Evolutionary conservation across 2,329 filamentous ascomycete genomes (phyloP).

Genomic region (Penicillium sp.): DNA sequence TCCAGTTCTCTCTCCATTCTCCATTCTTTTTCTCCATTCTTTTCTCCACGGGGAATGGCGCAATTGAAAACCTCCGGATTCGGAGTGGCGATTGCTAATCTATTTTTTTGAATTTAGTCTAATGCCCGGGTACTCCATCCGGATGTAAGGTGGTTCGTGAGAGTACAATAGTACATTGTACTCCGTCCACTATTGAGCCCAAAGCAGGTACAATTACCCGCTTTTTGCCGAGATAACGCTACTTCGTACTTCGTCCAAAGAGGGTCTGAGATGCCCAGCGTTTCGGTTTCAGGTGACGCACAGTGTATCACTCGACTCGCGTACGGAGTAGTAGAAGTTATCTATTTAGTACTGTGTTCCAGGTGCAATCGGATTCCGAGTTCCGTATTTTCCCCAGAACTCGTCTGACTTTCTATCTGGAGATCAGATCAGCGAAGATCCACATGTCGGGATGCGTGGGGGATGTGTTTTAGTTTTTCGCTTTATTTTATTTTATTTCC

Average conservation of each 20-base stretch:
- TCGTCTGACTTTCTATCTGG: constrained; percentile 14
- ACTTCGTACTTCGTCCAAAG: background rate
- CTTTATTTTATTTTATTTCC: background rate
- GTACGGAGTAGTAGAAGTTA: background rate
- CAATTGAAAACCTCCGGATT: constrained; percentile 22
- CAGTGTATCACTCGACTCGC: background rate
- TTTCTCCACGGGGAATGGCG: constrained; percentile 25
- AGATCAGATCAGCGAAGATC: background rate
- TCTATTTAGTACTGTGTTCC: too few species aligned
- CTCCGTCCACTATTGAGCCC: background rate
- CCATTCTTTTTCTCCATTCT: background rate
- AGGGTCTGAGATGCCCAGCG: background rate
- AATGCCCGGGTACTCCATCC: background rate
- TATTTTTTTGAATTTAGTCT: background rate
- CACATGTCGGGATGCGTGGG: background rate
- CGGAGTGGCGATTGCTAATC: constrained; percentile 13
- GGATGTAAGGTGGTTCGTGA: background rate
- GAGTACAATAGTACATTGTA: background rate
- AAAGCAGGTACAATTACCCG: constrained; percentile 18
- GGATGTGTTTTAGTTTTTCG: background rate
- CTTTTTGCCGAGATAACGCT: constrained; percentile 20
- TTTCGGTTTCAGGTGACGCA: constrained; percentile 17
- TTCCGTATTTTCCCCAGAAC: constrained; percentile 6
- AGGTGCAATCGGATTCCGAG: constrained; percentile 6
- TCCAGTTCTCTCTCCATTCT: background rate